A percentile compares a stretch with the other conserved stretches of the same genome.
Conservation (phyloP, 176 grass and related monocot genomes). For the Paspalum notatum region DNA sequence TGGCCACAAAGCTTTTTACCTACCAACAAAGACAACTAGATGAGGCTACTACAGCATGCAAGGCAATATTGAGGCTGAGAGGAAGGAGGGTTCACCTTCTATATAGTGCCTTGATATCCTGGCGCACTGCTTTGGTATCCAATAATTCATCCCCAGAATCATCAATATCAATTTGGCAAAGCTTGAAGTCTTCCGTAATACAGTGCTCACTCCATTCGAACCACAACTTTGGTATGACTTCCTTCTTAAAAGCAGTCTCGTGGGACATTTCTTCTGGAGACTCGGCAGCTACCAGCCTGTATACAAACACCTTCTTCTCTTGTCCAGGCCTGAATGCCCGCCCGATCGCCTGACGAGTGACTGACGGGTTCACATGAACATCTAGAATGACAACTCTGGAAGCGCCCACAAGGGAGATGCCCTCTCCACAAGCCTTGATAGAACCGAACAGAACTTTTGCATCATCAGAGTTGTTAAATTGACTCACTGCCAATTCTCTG, state of each 20-base stretch:
- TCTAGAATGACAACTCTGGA: slow-evolving; percentile 85
- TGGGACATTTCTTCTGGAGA: slow-evolving; percentile 55
- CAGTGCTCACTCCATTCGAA: slow-evolving; percentile 92
- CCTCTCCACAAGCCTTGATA: slow-evolving; percentile 93
- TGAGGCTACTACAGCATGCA: neutral
- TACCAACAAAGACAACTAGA: slow-evolving; percentile 24
- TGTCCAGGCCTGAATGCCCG: slow-evolving; percentile 92
- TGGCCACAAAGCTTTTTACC: slow-evolving; percentile 21
- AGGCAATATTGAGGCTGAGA: neutral
- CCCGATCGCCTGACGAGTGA: slow-evolving; percentile 95
- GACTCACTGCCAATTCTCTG: slow-evolving; percentile 68
- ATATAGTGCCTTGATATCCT: slow-evolving; percentile 81
- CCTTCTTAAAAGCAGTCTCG: slow-evolving; percentile 66
- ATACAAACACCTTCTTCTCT: slow-evolving; percentile 79
- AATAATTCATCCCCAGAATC: slow-evolving; percentile 67
- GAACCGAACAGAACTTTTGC: slow-evolving; percentile 95
- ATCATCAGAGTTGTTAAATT: slow-evolving; percentile 78
- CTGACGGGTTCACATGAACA: slow-evolving; percentile 90
- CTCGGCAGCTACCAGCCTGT: slow-evolving; percentile 83
- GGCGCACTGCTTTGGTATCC: slow-evolving; percentile 55
- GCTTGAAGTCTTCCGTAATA: slow-evolving; percentile 61
- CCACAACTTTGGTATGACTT: slow-evolving; percentile 89
- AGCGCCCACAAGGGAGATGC: slow-evolving; percentile 89
- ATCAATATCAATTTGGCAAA: slow-evolving; percentile 62
- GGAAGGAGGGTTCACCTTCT: slow-evolving; percentile 57